phyloP scores from a whole-genome alignment of 352 stramenopile species.

The Globisporangium splendens region DNA sequence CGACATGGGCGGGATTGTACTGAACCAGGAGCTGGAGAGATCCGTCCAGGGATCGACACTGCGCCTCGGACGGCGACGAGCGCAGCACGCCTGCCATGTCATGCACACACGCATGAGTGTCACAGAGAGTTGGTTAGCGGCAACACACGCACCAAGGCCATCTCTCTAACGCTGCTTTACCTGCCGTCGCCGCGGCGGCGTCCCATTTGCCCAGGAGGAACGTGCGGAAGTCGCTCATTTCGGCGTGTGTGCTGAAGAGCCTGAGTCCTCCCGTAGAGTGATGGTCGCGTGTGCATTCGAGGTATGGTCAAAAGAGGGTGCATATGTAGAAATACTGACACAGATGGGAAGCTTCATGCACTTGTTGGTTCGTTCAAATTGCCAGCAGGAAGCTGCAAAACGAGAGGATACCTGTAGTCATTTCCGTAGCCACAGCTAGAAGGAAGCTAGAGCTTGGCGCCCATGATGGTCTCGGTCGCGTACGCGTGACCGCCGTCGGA shows the following conservation, averaged over 20 bases:
- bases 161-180: neutral
- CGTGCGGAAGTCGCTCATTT: slow-evolving; percentile 4
- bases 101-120: neutral
- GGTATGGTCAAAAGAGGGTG: neutral
- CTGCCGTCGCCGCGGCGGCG: slow-evolving; percentile 15
- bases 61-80: slow-evolving; percentile 31
- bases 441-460: slow-evolving; percentile 23
- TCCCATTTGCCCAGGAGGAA: slow-evolving; percentile 22
- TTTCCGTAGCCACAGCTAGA: no score
- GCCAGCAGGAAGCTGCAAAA: no score
- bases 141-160: no score
- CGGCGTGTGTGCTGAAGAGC: neutral
- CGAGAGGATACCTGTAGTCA: no score
- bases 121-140: neutral
- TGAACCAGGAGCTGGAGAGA: slow-evolving; percentile 32
- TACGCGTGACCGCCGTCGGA: slow-evolving; percentile 87
- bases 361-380: neutral
- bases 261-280: neutral
- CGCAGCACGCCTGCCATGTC: slow-evolving; percentile 30
- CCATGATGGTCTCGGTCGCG: slow-evolving; percentile 39
- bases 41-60: slow-evolving; percentile 28
- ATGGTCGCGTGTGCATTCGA: slow-evolving; percentile 29
- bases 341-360: no score
- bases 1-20: slow-evolving; percentile 38
- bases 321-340: no score